These are phyloP conservation scores for Curvularia eragrostidis DNA, from an alignment of 2,329 filamentous ascomycete species.

Conservation along the genomic window DNA sequence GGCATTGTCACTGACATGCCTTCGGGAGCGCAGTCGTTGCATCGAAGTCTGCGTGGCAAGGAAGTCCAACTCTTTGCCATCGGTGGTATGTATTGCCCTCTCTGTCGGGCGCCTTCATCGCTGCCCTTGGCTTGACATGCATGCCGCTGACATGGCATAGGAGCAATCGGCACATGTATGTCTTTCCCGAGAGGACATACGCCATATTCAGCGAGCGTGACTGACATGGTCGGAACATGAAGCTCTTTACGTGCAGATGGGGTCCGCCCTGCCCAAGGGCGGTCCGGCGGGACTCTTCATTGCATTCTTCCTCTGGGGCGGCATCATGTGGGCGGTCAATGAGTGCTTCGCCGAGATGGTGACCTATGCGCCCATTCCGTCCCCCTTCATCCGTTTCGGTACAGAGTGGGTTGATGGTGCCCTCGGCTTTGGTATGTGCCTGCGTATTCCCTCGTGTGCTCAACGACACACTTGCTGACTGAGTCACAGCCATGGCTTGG, in stretches of 20 bases:
- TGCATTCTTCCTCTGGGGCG: constrained; percentile 63
- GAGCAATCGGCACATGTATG: not conserved
- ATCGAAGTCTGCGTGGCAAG: not conserved
- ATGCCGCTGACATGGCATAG: not conserved
- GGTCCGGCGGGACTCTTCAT: constrained; percentile 63
- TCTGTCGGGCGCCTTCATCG: not conserved
- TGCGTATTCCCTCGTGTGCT: not conserved
- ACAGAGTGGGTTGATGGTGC: constrained; percentile 70
- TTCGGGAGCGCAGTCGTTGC: not conserved
- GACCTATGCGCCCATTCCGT: not conserved
- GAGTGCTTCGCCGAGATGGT: constrained; percentile 71
- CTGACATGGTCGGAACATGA: not conserved
- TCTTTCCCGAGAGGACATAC: not conserved
- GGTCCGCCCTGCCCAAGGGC: constrained; percentile 37
- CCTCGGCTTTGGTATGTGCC: constrained; percentile 56
- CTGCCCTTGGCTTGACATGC: too few relatives aligned
- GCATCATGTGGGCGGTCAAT: constrained; percentile 66
- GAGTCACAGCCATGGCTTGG: not conserved
- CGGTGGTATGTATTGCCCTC: not conserved
- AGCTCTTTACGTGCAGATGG: not conserved
- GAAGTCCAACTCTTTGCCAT: not conserved
- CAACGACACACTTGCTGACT: not conserved
- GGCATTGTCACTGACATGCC: not conserved
- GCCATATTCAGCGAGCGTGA: not conserved
- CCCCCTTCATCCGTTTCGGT: constrained; percentile 67